Conservation (phyloP, 1,139 yeast genomes). For the Protomyces pachydermus region DNA sequence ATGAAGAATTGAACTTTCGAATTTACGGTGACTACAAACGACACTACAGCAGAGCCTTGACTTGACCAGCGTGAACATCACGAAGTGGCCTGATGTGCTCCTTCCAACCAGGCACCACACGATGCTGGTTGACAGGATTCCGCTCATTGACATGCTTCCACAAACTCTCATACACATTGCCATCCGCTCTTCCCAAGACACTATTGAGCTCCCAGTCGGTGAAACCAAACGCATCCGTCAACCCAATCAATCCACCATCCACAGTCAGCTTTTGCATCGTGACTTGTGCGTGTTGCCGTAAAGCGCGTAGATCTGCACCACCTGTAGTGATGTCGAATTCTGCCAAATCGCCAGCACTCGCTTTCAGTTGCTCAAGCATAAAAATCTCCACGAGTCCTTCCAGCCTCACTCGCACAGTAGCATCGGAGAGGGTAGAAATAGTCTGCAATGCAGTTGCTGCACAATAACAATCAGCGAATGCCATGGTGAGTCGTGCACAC, state of each 20-base stretch:
- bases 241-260: conserved; percentile 49
- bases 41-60: neutral
- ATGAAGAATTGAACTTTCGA: too few relatives aligned
- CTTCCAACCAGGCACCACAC: conserved; percentile 8
- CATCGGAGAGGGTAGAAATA: neutral
- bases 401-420: neutral
- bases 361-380: conserved; percentile 1
- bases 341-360: conserved; percentile 4
- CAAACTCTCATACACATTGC: conserved; percentile 70
- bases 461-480: conserved; percentile 11
- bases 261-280: neutral
- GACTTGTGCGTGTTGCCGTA: neutral
- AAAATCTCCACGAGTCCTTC: neutral
- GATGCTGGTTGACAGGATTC: conserved; percentile 11
- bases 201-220: conserved; percentile 82
- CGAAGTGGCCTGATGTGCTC: conserved; percentile 9
- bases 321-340: conserved; percentile 1
- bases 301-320: neutral
- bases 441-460: neutral
- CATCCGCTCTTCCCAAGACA: conserved; percentile 76
- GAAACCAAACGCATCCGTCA: conserved; percentile 85
- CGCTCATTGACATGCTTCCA: conserved; percentile 19
- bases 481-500: conserved; percentile 19
- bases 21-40: too few relatives aligned
- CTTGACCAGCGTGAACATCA: neutral